Percentiles rank a stretch among this genome's conserved stretches.
Conservation (phyloP, 1,139 yeast species). For the Suhomyces wounanorum region DNA sequence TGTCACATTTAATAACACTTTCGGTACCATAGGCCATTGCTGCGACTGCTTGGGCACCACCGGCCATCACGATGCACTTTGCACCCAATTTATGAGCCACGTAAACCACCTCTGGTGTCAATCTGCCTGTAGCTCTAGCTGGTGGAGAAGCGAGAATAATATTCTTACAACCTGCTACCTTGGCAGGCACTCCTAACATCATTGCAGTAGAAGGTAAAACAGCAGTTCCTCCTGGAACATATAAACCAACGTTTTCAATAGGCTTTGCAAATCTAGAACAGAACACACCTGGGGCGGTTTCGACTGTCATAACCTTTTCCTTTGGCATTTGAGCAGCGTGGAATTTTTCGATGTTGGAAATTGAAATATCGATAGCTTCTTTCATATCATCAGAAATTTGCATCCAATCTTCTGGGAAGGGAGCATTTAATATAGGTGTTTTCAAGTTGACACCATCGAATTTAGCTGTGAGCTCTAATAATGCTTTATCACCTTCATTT, state of each 20-base stretch:
- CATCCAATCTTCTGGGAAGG: conserved; percentile 80
- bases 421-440: conserved; percentile 80
- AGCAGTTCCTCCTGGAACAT: conserved; percentile 99
- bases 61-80: conserved; percentile 84
- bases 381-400: conserved; percentile 74
- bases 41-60: conserved; percentile 99
- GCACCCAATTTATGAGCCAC: conserved; percentile 98
- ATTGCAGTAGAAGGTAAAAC: conserved; percentile 96
- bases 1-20: conserved; percentile 88
- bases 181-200: conserved; percentile 99
- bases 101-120: conserved; percentile 96
- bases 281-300: conserved; percentile 89
- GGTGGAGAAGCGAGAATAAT: conserved; percentile 98
- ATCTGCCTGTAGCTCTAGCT: conserved; percentile 80
- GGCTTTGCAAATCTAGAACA: conserved; percentile 96
- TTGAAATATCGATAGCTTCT: conserved; percentile 84
- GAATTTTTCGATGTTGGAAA: conserved; percentile 85
- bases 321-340: conserved; percentile 86
- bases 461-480: conserved; percentile 82
- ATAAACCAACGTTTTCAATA: conserved; percentile 89
- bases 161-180: conserved; percentile 95
- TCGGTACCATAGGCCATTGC: conserved; percentile 99
- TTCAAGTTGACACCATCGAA: conserved; percentile 80
- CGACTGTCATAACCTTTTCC: conserved; percentile 74
- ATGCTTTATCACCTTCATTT: conserved; percentile 78